These are phyloP conservation scores for Trametes meyenii DNA, from an alignment of 768 basidiomycete species.

Conservation along the genomic window DNA sequence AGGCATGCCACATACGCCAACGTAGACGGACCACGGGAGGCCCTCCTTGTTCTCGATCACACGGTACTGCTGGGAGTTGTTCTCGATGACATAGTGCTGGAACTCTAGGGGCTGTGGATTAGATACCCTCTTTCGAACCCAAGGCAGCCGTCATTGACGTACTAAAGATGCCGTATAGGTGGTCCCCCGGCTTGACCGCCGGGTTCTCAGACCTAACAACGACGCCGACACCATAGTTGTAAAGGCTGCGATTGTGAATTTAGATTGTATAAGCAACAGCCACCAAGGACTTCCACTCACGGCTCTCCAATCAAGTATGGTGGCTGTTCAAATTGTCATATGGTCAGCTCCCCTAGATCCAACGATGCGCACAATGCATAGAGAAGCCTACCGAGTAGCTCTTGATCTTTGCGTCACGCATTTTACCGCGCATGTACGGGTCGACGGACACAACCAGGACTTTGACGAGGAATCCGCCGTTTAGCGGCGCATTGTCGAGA, in stretches of 20 bases:
- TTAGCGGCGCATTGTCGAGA: constrained; percentile 29
- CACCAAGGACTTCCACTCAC: constrained; percentile 22
- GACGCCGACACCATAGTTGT: constrained; percentile 31
- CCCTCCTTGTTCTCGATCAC: constrained; percentile 45
- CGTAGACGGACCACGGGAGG: constrained; percentile 51
- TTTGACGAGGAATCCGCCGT: constrained; percentile 36
- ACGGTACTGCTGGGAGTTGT: constrained; percentile 12
- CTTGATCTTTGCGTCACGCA: constrained; percentile 19
- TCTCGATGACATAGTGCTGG: constrained; percentile 44
- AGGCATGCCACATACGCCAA: constrained; percentile 54
- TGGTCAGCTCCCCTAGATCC: neutral
- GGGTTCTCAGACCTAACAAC: constrained; percentile 32
- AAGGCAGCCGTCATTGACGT: constrained; percentile 32
- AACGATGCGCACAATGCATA: no score
- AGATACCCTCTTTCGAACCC: neutral
- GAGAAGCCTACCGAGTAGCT: constrained; percentile 25
- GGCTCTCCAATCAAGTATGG: constrained; percentile 32
- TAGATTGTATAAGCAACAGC: neutral
- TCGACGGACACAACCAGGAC: constrained; percentile 29
- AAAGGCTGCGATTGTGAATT: constrained; percentile 12
- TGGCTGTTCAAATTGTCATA: neutral
- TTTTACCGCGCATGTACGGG: constrained; percentile 26
- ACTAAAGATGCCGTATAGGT: constrained; percentile 30
- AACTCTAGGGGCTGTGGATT: constrained; percentile 33
- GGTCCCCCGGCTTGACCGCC: constrained; percentile 27